Evolutionary conservation across 2,329 filamentous ascomycete genomes (phyloP), one percentile per base, ranked within the genome.

Genomic region (Neurospora crassa): DNA sequence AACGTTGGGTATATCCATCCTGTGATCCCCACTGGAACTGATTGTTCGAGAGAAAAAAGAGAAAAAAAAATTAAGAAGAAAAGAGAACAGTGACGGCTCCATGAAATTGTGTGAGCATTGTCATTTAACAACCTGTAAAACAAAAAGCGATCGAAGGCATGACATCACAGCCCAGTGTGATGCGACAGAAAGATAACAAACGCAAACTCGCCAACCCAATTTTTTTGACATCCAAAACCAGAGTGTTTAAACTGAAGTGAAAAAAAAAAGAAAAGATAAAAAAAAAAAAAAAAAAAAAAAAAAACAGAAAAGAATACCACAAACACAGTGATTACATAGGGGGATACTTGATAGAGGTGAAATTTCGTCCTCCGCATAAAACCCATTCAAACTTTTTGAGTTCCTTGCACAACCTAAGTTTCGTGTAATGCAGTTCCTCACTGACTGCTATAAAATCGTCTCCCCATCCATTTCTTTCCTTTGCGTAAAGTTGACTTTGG

Each of bases 381-480:
- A 34, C 3, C 18, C 24, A 63, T 41, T 18, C 68, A 69, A 69
- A 67, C 42, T 72, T 71, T 71, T 70, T 69, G 67, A 69, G 70
- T 70, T 70, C 72, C 70, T 68, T 68, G 67, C 68, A 73, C 59
- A 69, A 59, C 71, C 71, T 43, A 37, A 40, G 70, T 47, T 29
- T 67, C 69, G 69, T 41, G 43, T 68, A n/a, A 45, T 67, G 41
- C 40, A 42, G 67, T 67, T 34, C 71, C 45, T 68, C 68, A 24
- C 70, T 59, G 24, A 37, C 70, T 70, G 71, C 59, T 70, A 67
- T 71, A 69, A 59, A 70, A 69, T 71, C 70, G 53, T 68, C 40
- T 69, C 68, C 47, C 53, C 53, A 11, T 63, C 29, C 53, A 18
- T 63, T 63, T 18, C 53, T 11, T 34, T 10, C 53, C 14, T 37